phyloP scores from a whole-genome alignment of 176 grass and related monocot species.

The Avena sativa region DNA sequence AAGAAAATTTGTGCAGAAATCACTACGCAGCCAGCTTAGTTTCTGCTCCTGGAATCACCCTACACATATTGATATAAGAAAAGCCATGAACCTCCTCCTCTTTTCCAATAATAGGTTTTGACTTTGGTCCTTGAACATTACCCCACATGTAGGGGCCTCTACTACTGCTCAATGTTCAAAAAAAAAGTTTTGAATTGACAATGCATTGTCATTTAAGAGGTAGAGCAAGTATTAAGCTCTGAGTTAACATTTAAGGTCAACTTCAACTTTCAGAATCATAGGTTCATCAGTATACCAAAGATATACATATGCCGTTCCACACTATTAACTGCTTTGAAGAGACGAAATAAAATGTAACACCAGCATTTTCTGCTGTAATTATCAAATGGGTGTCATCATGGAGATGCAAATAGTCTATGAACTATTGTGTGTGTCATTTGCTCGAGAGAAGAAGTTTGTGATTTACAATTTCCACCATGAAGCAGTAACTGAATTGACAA shows the following conservation, averaged over 20 bases:
- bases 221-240: conserved; percentile 11
- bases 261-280: neutral
- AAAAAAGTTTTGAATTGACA: neutral
- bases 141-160: neutral
- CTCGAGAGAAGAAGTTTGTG: neutral
- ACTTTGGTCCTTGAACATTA: too few relatives aligned
- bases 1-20: conserved; percentile 34
- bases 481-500: neutral
- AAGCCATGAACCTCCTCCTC: neutral
- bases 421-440: neutral
- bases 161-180: neutral
- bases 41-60: neutral
- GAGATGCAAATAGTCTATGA: neutral
- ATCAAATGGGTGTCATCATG: conserved; percentile 13
- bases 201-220: neutral
- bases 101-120: neutral
- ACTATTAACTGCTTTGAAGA: conserved; percentile 35
- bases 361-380: neutral
- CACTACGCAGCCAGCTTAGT: conserved; percentile 17
- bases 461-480: neutral
- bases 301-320: neutral
- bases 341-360: conserved; percentile 8
- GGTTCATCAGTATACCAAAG: conserved; percentile 16
- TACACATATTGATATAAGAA: neutral
- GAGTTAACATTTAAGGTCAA: conserved; percentile 26